Base-by-base conservation (phyloP, 1,139 yeast genomes). In the Hemisphaericaspora xylanilytica region DNA sequence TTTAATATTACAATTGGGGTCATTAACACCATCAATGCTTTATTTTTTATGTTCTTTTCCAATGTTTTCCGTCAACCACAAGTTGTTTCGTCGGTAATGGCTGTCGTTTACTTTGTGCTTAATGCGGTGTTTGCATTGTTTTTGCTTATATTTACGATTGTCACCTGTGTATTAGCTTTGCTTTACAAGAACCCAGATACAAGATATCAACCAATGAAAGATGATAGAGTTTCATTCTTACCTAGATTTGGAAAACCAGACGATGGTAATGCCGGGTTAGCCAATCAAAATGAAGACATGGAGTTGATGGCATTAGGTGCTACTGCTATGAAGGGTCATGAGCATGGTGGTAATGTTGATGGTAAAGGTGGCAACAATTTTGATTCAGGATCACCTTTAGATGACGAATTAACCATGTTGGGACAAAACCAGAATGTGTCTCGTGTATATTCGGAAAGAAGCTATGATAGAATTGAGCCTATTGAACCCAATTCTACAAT, bases 161-260 rank as follows among this genome's bases (percentile, higher is more conserved):
- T 89, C 33, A 87, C 96, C 4, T 89, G 97, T 66, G 72, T 83
- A 9, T 72, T 88, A 60, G 96, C 97, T 0, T 64, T 90, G 51
- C 55, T 90, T 26, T 84, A 87, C 61, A 88, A 85, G 70, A 89
- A 92, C 61, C 98, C 98, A 41, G 98, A 92, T 63, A 81, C 94
- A 12, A 77, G 96, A 52, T 92, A 92, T 67, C 94, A 89, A 70
- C 97, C 97, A 50, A 87, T 92, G 88, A 85, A 85, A 53, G 98
- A 92, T 60, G 98, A 92, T 58, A 81, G 98, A 61, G 94, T 87
- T 40, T 86, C 96, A 16, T 92, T 92, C 63, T 77, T 81, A 51
- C 81, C 81, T 24, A 73, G 80, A 48, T 65, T 70, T 48, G 84
- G 81, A 47, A 80, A 82, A 49, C 70, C 73, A 49, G 68, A 70